A percentile compares a stretch with the other conserved stretches of the same genome.
Evolutionary conservation across 306 rosid genomes (phyloP).

Genomic region (Castanea crenata): DNA sequence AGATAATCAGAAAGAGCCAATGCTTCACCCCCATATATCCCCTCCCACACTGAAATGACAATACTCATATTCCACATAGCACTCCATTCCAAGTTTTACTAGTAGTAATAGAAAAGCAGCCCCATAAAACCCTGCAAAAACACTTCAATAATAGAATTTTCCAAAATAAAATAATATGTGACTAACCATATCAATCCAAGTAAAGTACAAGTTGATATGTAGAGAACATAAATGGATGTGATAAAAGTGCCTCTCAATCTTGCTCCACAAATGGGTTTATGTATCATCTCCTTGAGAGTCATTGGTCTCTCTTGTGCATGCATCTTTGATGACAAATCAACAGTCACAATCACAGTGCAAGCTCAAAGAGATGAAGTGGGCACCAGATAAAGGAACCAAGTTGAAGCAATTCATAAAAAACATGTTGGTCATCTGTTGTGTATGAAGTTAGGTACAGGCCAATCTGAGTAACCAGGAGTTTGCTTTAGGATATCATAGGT

Average conservation of each 20-base stretch:
- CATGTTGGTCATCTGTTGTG: conserved; percentile 1
- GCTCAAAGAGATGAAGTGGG: conserved; percentile 40
- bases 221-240: conserved; percentile 33
- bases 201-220: conserved; percentile 24
- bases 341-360: conserved; percentile 23
- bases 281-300: conserved; percentile 40
- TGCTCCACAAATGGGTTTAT: conserved; percentile 22
- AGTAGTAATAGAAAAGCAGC: conserved; percentile 25
- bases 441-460: not conserved
- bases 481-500: conserved; percentile 13
- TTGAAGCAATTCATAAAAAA: conserved; percentile 24
- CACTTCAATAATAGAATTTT: not conserved
- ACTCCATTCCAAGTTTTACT: conserved; percentile 45
- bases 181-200: conserved; percentile 26
- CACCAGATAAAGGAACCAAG: conserved; percentile 38
- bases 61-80: conserved; percentile 58
- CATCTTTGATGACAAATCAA: conserved; percentile 38
- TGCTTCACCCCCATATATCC: conserved; percentile 40
- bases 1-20: conserved; percentile 38
- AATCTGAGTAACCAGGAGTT: not conserved
- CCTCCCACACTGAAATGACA: conserved; percentile 53
- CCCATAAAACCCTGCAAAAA: conserved; percentile 16
- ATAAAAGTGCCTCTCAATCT: conserved; percentile 33
- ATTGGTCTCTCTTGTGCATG: conserved; percentile 18
- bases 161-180: not conserved